Conservation (phyloP, 2,329 filamentous ascomycete species). For the Aspergillus niger region DNA sequence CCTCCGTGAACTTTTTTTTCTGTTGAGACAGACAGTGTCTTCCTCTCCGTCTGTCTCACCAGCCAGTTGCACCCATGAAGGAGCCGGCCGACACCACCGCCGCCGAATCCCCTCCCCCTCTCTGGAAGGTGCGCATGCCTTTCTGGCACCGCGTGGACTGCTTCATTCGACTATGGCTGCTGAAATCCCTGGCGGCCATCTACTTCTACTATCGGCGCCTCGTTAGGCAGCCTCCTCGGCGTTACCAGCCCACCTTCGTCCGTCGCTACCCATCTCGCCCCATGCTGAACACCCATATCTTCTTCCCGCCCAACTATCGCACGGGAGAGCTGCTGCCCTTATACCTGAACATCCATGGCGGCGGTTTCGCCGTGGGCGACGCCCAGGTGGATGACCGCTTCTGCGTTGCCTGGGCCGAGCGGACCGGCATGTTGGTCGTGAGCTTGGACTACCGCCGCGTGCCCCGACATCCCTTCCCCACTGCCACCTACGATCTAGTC, state of each 20-base stretch:
- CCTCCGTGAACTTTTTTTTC: too few species aligned
- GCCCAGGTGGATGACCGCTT: slow-evolving; percentile 52
- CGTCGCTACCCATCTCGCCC: slow-evolving; percentile 6
- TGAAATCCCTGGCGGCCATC: slow-evolving; percentile 18
- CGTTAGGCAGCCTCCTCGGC: not conserved
- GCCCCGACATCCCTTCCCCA: slow-evolving; percentile 48
- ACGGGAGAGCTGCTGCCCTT: slow-evolving; percentile 38
- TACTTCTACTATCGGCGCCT: slow-evolving; percentile 19
- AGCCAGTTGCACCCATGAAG: not conserved
- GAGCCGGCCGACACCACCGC: not conserved
- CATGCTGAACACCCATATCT: slow-evolving; percentile 10
- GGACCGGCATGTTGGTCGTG: slow-evolving; percentile 48
- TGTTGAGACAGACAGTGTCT: too few species aligned
- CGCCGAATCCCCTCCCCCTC: not conserved
- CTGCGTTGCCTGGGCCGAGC: slow-evolving; percentile 47
- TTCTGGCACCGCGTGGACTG: slow-evolving; percentile 21
- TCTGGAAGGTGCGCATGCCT: slow-evolving; percentile 20
- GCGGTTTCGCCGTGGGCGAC: slow-evolving; percentile 40
- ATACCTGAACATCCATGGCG: slow-evolving; percentile 56
- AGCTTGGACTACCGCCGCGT: slow-evolving; percentile 55
- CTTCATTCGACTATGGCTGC: slow-evolving; percentile 24
- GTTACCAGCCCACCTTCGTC: slow-evolving; percentile 5
- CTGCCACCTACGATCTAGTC: slow-evolving; percentile 49
- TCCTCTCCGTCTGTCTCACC: too few species aligned
- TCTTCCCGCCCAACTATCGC: slow-evolving; percentile 19